Percentiles rank a stretch among this genome's conserved stretches.
Evolutionary conservation across 441 rosid species (phyloP).

Genomic region (Euphorbia celastroides): DNA sequence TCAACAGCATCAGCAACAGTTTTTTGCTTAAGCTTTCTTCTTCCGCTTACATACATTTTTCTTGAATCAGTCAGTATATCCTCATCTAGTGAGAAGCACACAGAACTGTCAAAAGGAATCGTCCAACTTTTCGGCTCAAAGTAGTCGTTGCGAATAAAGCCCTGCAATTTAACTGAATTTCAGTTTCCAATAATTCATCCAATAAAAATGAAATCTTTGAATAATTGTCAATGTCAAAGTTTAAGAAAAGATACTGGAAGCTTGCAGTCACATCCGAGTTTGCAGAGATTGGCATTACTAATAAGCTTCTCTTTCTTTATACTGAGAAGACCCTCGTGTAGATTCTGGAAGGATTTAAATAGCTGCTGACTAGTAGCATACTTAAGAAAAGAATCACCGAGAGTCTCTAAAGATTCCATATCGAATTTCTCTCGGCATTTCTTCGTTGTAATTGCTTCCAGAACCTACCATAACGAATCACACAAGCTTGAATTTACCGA

Average conservation of each 20-base stretch:
- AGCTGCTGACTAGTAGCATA: slow-evolving; percentile 75
- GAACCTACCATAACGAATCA: slow-evolving; percentile 38
- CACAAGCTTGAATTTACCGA: neutral
- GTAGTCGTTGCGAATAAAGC: slow-evolving; percentile 65
- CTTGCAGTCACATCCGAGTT: slow-evolving; percentile 59
- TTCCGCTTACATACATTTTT: slow-evolving; percentile 40
- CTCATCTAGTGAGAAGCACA: slow-evolving; percentile 29
- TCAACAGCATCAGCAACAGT: slow-evolving; percentile 80
- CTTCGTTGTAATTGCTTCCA: slow-evolving; percentile 89
- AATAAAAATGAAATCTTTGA: neutral
- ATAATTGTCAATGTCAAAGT: no score
- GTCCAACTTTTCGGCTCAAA: slow-evolving; percentile 72
- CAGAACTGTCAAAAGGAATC: slow-evolving; percentile 55
- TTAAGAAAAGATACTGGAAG: slow-evolving; percentile 47
- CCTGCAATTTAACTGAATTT: slow-evolving; percentile 34
- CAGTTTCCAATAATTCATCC: neutral
- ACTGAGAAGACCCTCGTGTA: slow-evolving; percentile 85
- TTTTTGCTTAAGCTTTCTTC: slow-evolving; percentile 51
- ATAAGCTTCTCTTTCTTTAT: slow-evolving; percentile 51
- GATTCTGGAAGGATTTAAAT: slow-evolving; percentile 40
- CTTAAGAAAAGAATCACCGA: slow-evolving; percentile 89
- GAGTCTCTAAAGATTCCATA: slow-evolving; percentile 84
- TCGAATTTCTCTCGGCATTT: slow-evolving; percentile 73
- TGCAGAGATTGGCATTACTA: slow-evolving; percentile 64
- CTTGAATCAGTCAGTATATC: slow-evolving; percentile 30